phyloP scores from a whole-genome alignment of 805 yeast species.

The Candida ortonii region DNA sequence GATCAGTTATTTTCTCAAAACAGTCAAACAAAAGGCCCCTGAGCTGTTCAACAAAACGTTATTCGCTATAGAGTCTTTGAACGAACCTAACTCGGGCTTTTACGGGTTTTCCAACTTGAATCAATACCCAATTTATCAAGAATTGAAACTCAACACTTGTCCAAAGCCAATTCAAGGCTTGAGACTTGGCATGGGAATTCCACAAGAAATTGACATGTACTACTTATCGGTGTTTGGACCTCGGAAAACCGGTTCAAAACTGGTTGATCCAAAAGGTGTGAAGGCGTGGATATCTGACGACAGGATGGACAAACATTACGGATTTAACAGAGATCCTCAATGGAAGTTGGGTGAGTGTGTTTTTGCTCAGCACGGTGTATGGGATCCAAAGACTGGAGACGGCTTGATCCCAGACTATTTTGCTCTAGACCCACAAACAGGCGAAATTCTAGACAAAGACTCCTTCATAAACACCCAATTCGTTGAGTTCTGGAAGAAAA shows the following conservation, averaged over 20 bases:
- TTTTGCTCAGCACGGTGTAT: slow-evolving; percentile 77
- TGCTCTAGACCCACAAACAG: slow-evolving; percentile 35
- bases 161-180: slow-evolving; percentile 80
- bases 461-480: slow-evolving; percentile 65
- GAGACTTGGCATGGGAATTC: slow-evolving; percentile 73
- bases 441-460: slow-evolving; percentile 42
- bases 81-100: slow-evolving; percentile 81
- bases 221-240: slow-evolving; percentile 77
- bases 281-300: slow-evolving; percentile 64
- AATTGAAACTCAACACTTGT: slow-evolving; percentile 71
- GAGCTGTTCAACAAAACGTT: slow-evolving; percentile 46
- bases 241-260: slow-evolving; percentile 51
- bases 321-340: slow-evolving; percentile 57
- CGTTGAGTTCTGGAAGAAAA: slow-evolving; percentile 56
- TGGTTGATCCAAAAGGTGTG: slow-evolving; percentile 64
- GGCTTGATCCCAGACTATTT: slow-evolving; percentile 54
- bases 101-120: slow-evolving; percentile 60
- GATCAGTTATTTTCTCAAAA: slow-evolving; percentile 43
- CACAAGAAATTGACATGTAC: slow-evolving; percentile 66
- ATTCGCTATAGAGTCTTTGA: slow-evolving; percentile 79
- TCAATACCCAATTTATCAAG: slow-evolving; percentile 55
- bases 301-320: slow-evolving; percentile 60
- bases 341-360: slow-evolving; percentile 80
- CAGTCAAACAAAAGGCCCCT: slow-evolving; percentile 41
- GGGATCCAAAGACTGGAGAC: slow-evolving; percentile 49